Conservation (phyloP, 768 basidiomycete genomes). For the Daedalea quercina region DNA sequence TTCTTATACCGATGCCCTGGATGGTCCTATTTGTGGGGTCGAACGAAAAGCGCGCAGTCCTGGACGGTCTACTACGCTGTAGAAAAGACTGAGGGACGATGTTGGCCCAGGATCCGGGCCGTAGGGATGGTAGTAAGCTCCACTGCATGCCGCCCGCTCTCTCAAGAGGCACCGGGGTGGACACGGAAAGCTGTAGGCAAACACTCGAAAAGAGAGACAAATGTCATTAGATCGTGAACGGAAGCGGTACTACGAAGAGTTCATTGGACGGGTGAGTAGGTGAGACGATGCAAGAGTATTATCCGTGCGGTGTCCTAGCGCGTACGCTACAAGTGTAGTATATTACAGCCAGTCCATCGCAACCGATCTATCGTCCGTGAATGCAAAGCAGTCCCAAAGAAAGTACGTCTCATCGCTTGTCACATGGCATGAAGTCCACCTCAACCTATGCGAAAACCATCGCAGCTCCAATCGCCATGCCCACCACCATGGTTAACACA, state of each 20-base stretch:
- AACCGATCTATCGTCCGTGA: slow-evolving; percentile 1
- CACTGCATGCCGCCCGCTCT: neutral
- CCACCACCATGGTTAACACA: slow-evolving; percentile 36
- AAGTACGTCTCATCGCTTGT: neutral
- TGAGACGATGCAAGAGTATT: neutral
- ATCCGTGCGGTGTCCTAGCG: neutral
- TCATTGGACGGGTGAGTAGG: neutral
- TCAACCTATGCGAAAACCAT: slow-evolving; percentile 33
- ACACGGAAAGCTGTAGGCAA: neutral
- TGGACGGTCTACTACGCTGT: neutral
- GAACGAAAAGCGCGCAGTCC: neutral
- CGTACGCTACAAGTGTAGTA: neutral
- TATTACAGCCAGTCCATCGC: neutral
- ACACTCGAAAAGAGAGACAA: neutral
- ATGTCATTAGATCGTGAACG: neutral
- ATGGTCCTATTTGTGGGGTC: neutral
- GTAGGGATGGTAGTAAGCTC: neutral
- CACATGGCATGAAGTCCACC: neutral
- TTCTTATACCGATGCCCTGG: neutral
- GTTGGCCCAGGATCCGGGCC: neutral
- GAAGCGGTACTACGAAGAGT: neutral
- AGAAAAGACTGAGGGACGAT: neutral
- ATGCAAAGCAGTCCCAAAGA: slow-evolving; percentile 8
- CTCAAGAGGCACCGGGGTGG: neutral
- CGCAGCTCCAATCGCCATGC: slow-evolving; percentile 41